Percentiles rank a stretch among this genome's conserved stretches.
Evolutionary conservation across 2,329 filamentous ascomycete species (phyloP).

Genomic region (Cercospora sojina): DNA sequence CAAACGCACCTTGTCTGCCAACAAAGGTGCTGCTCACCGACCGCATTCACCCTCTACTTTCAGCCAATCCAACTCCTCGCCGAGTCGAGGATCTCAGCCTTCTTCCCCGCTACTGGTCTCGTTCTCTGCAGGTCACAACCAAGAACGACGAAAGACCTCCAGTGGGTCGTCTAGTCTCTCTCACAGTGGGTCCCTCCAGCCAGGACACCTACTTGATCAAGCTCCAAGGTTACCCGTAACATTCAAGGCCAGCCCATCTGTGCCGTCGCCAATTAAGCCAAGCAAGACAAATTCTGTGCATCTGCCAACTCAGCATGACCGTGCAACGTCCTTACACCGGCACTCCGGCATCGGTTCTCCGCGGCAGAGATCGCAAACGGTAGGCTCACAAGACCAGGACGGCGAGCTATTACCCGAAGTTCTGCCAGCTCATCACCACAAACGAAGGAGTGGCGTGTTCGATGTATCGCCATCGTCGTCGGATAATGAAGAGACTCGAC

Average conservation of each 20-base stretch:
- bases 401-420: conserved; percentile 70
- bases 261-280: conserved; percentile 55
- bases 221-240: conserved; percentile 59
- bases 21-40: conserved; percentile 67
- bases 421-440: conserved; percentile 68
- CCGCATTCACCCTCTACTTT: conserved; percentile 82
- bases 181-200: conserved; percentile 71
- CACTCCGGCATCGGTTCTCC: conserved; percentile 48
- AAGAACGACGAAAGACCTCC: conserved; percentile 87
- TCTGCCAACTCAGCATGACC: conserved; percentile 51
- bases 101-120: conserved; percentile 94
- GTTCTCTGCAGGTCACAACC: conserved; percentile 80
- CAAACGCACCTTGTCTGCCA: conserved; percentile 79
- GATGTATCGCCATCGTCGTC: conserved; percentile 97
- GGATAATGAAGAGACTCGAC: conserved; percentile 91
- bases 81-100: conserved; percentile 78
- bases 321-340: conserved; percentile 33
- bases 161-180: conserved; percentile 83
- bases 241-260: conserved; percentile 52
- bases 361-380: conserved; percentile 80
- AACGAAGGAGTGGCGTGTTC: conserved; percentile 89
- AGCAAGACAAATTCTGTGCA: conserved; percentile 48
- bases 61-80: conserved; percentile 79
- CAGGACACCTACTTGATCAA: conserved; percentile 67
- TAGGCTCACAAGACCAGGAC: conserved; percentile 77